Evolutionary conservation across 345 rosid genomes (phyloP).

Genomic region (Dovyalis caffra): DNA sequence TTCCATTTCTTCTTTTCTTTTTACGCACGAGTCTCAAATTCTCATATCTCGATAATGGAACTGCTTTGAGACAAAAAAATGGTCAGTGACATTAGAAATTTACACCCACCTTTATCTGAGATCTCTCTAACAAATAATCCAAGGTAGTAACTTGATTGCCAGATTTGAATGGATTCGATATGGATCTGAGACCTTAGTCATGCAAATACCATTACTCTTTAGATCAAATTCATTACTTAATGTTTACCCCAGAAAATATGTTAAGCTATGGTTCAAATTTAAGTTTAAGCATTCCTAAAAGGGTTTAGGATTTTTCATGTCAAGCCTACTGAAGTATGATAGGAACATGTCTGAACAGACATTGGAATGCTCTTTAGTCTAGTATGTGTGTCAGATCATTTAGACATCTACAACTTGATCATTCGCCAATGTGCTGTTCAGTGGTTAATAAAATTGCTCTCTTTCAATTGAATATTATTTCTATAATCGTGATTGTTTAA

Average conservation of each 20-base stretch:
- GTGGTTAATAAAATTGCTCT: neutral
- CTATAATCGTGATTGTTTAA: neutral
- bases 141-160: neutral
- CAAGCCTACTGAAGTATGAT: neutral
- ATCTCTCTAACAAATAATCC: neutral
- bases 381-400: too few species aligned
- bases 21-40: too few species aligned
- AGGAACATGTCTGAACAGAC: neutral
- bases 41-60: too few species aligned
- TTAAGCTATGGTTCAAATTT: neutral
- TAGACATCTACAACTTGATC: too few species aligned
- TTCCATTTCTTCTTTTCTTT: too few species aligned
- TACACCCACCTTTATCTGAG: too few species aligned
- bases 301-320: neutral
- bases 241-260: neutral
- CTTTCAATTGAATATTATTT: neutral
- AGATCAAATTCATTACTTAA: neutral
- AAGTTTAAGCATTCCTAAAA: neutral
- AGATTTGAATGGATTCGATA: neutral
- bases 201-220: neutral
- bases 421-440: too few species aligned
- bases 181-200: neutral
- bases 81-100: too few species aligned
- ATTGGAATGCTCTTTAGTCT: too few species aligned
- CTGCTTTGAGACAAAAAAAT: too few species aligned